Evolutionary conservation across 2,329 filamentous ascomycete species (phyloP), one percentile per base, ranked within the genome.

Genomic region (Tolypocladium cylindrosporum): DNA sequence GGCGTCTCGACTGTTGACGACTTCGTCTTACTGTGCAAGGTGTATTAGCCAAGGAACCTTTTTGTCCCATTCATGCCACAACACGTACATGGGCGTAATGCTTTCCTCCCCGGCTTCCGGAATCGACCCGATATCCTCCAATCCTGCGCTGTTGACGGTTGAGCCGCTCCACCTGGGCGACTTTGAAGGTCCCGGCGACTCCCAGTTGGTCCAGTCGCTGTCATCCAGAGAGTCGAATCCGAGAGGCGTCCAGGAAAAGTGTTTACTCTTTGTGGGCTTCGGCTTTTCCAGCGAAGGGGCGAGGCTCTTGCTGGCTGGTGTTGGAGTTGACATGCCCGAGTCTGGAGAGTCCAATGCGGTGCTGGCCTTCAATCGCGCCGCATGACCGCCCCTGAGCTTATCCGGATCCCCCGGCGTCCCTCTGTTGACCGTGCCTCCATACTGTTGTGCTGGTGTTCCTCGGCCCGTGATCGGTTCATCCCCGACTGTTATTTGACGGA

Each of bases 401-500:
- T 79, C 75, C 61, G 79, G 76, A 57, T 77, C 69, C 42, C 67
- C 62, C 42, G 57, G 54, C 37, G 56, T 43, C n/a, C 59, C 56
- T 54, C 60, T 58, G 57, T 58, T 60, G 45, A 55, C 56, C n/a
- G 62, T 56, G 56, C 58, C 52, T 3, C 58, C 57, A n/a, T 56
- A 59, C 61, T 57, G 68, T 55, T 64, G 63, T 39, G 24, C n/a
- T 14, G 45, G 27, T 27, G 37, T 36, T 42, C 24, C 14, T 37
- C 70, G 69, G 16, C 84, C 86, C 60, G 79, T 85, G 61, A 91
- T 84, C 19, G 86, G 90, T 75, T 99, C 94, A 57, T 99, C 94
- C 31, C 94, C 94, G 8, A 99, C 91, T 0, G 94, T 96, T 16
- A 93, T 95, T 73, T 97, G 94, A 63, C 92, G 83, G 54, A 99